Base-by-base conservation (phyloP, 805 yeast genomes). In the Cyberlindnera maritima region DNA sequence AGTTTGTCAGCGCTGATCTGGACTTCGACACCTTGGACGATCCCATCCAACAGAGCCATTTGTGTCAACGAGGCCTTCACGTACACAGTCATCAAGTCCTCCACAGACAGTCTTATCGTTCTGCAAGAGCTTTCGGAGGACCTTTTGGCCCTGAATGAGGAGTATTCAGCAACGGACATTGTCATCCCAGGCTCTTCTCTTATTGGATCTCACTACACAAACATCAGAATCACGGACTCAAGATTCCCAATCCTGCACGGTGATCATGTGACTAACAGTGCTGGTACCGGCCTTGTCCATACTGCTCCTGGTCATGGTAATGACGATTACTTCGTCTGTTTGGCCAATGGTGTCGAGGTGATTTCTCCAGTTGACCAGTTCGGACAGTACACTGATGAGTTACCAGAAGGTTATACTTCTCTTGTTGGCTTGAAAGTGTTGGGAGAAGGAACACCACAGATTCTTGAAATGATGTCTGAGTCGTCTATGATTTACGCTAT, bases 1-100 rank as follows among this genome's bases (percentile, higher is more conserved):
- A 43, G 58, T 1, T 35, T 73, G 1, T 43, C 51, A 19, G 76
- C 73, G 7, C 59, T 87, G 50, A 88, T 94, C 47, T 94, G 99
- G 99, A 94, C 99, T 0, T 91, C 97, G 1, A 94, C 99, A 1
- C 97, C 99, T 0, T 94, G 99, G 99, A 94, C 99, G 0, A 72
- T 94, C 28, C 87, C 88, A 4, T 83, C 96, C 0, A 94, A 94
- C 61, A 74, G 76, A 52, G 97, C 97, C 0, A 80, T 94, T 36
- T 83, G 94, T 38, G 74, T 85, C 36, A 81, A 88, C 58, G 66
- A 77, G 23, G 66, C 72, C 1, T 68, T 87, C 46, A 60, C 64
- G 0, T 94, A 94, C 61, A 77, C 81, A 1, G 53, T 85, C 12
- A 63, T 80, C 5, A 56, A 61, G 28, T 52, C 63, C 13, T 52